A percentile compares a stretch with the other conserved stretches of the same genome.
Conservation (phyloP, 2,329 filamentous ascomycete species). For the Botrytis aclada region DNA sequence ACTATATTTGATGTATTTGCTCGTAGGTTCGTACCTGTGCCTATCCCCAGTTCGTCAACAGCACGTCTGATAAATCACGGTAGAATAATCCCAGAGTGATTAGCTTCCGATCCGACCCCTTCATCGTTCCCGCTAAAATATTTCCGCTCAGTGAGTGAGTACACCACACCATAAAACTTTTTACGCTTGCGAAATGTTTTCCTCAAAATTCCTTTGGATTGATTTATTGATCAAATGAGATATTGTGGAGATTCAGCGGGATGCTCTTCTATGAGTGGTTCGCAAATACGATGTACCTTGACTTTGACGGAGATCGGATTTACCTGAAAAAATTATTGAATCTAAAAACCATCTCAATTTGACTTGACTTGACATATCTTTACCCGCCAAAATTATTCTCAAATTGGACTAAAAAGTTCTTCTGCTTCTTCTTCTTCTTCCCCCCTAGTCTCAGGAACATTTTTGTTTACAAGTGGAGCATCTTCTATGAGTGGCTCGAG, state of each 20-base stretch:
- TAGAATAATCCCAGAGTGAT: background rate
- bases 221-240: background rate
- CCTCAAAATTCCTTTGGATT: background rate
- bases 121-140: slow-evolving; percentile 1
- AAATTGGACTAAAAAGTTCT: background rate
- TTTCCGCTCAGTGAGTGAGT: background rate
- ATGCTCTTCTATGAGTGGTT: background rate
- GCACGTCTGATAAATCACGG: background rate
- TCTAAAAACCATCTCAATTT: background rate
- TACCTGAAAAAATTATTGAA: background rate
- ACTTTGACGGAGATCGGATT: background rate
- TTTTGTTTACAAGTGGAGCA: background rate
- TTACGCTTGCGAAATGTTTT: background rate
- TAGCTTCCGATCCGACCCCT: background rate
- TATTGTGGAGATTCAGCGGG: background rate
- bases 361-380: background rate
- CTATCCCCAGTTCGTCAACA: background rate
- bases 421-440: background rate
- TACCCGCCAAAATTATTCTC: background rate
- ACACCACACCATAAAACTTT: background rate
- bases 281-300: background rate
- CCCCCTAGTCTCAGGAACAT: slow-evolving; percentile 1
- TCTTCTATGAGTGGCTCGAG: background rate
- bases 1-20: background rate
- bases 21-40: slow-evolving; percentile 12